Evolutionary conservation across 2,329 filamentous ascomycete species (phyloP), one percentile per base, ranked within the genome.

Genomic region (Fonsecaea multimorphosa): DNA sequence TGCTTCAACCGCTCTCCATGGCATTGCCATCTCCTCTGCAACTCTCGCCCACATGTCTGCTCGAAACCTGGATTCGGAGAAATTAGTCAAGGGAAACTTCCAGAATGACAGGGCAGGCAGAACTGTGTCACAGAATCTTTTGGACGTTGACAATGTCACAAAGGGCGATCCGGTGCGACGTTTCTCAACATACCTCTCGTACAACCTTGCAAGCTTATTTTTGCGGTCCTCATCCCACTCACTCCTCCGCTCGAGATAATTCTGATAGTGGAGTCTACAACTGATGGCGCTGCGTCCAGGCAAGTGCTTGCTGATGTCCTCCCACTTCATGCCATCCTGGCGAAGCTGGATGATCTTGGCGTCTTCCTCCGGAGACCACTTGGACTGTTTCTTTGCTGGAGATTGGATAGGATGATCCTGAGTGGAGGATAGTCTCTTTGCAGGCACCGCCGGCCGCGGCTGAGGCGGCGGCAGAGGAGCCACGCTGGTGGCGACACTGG

Each of bases 191-290:
- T 85, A 97, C 94, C 95, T 91, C 81, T 97, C 93, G 78, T 98
- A 98, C 51, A 98, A 85, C 73, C 93, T 86, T 40, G 94, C 94
- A 58, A 98, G 88, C 81, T 96, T 97, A 80, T 97, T 96, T 82
- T 97, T 98, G 76, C 92, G 91, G 78, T 98, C 94, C 75, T 98
- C 95, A 74, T 97, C 93, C 93, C 94, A 98, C 76, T 96, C 92
- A 73, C 91, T 93, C 64, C 93, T 86, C 74, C 93, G 87, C 78
- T 99, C 95, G 60, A 97, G 86, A 76, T 98, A 98, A 77, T 99
- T 99, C 74, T 98, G 94, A 78, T 97, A 98, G 75, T 97, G 93
- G 58, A 98, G 84, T 51, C 94, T 89, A 78, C 94, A 98, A 73
- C 93, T 96, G 74, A 97, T 97, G 64, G 93, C 90, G 78, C 93